Evolutionary conservation across 164 flowering plant genomes (phyloP).

Genomic region (Vitis rotundifolia): DNA sequence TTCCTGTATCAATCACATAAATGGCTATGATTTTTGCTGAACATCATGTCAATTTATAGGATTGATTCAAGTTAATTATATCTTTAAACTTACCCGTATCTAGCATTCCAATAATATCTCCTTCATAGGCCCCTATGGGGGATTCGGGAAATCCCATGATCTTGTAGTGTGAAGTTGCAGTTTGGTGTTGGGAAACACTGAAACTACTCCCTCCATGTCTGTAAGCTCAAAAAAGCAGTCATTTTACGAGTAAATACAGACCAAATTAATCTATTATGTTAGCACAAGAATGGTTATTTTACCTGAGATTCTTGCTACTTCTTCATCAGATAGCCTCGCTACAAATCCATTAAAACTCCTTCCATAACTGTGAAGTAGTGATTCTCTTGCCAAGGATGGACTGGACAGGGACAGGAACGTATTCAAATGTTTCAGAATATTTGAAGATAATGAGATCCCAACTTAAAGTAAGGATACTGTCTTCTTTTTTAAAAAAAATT

Average conservation of each 20-base stretch:
- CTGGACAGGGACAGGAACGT: no score
- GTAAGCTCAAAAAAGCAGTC: neutral
- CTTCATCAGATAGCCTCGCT: conserved; percentile 40
- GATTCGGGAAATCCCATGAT: conserved; percentile 47
- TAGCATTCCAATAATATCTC: conserved; percentile 41
- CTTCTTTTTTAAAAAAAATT: no score
- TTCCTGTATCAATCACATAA: conserved; percentile 18
- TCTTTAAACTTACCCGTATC: conserved; percentile 33
- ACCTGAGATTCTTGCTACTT: conserved; percentile 41
- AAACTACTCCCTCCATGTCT: conserved; percentile 49
- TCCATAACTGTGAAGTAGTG: conserved; percentile 38
- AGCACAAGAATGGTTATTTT: neutral
- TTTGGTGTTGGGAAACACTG: conserved; percentile 38
- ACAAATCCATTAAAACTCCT: conserved; percentile 54
- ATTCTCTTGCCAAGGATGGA: conserved; percentile 9
- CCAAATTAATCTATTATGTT: neutral
- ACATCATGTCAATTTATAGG: no score
- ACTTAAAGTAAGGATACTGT: no score
- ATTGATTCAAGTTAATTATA: no score
- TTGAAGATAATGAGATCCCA: no score
- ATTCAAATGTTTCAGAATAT: no score
- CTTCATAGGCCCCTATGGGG: conserved; percentile 14
- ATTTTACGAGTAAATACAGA: neutral
- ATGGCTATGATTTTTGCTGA: no score
- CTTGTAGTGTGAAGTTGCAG: conserved; percentile 49